Evolutionary conservation across 1,284 basidiomycete genomes (phyloP).

Genomic region (Psilocybe mexicana): DNA sequence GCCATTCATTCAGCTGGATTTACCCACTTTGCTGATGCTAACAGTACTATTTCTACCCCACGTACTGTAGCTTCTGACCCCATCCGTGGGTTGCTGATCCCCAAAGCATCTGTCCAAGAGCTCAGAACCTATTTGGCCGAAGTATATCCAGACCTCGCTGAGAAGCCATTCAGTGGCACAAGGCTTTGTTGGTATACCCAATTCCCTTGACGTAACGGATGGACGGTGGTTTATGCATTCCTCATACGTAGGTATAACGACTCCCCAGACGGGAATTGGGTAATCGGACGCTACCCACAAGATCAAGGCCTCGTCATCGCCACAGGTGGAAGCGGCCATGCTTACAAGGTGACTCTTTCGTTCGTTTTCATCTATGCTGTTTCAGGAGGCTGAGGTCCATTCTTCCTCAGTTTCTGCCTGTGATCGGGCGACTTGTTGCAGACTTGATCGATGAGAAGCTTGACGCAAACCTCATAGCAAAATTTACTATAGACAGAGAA

Average conservation of each 20-base stretch:
- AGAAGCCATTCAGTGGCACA: slow-evolving; percentile 66
- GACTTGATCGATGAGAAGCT: slow-evolving; percentile 70
- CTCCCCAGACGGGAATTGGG: slow-evolving; percentile 75
- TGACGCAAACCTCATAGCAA: slow-evolving; percentile 46
- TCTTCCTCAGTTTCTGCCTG: slow-evolving; percentile 71
- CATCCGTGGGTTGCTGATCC: slow-evolving; percentile 61
- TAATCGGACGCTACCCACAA: slow-evolving; percentile 67
- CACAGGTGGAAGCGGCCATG: slow-evolving; percentile 81
- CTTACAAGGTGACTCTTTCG: slow-evolving; percentile 63
- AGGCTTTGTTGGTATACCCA: slow-evolving; percentile 80
- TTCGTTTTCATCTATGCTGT: not conserved
- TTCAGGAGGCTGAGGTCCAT: not conserved
- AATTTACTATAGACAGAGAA: slow-evolving; percentile 40
- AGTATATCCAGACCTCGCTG: slow-evolving; percentile 73
- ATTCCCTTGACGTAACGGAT: slow-evolving; percentile 3
- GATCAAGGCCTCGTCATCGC: slow-evolving; percentile 66
- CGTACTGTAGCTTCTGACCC: slow-evolving; percentile 62
- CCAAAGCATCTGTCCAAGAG: slow-evolving; percentile 47
- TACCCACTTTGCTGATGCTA: slow-evolving; percentile 42
- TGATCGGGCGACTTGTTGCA: slow-evolving; percentile 74
- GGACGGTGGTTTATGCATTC: slow-evolving; percentile 5
- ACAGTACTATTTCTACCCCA: slow-evolving; percentile 58
- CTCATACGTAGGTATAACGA: slow-evolving; percentile 66
- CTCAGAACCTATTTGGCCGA: slow-evolving; percentile 55
- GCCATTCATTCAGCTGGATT: slow-evolving; percentile 72